A percentile compares a stretch with the other conserved stretches of the same genome.
phyloP scores from a whole-genome alignment of 2,329 filamentous ascomycete genomes.

The Diaporthe sp. region DNA sequence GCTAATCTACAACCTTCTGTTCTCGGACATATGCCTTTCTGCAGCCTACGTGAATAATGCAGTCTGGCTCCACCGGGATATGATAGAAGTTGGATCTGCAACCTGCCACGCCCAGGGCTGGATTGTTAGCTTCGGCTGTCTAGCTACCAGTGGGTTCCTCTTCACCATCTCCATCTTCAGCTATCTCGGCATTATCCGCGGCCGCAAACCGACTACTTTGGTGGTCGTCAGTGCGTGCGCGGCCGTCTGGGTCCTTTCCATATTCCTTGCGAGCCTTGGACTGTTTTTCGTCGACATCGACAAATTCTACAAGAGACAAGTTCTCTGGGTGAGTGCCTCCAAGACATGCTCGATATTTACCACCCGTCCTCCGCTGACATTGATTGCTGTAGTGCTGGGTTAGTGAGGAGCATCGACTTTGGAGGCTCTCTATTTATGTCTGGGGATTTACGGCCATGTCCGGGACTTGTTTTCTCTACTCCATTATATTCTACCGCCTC shows the following conservation, averaged over 20 bases:
- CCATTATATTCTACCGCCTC: slow-evolving; percentile 52
- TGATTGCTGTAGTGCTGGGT: slow-evolving; percentile 60
- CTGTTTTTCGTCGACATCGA: slow-evolving; percentile 54
- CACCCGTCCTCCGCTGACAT: background rate
- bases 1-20: slow-evolving; percentile 75
- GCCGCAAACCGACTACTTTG: slow-evolving; percentile 61
- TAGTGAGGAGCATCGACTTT: slow-evolving; percentile 60
- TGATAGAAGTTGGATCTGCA: slow-evolving; percentile 62
- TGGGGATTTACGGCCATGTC: slow-evolving; percentile 66
- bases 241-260: slow-evolving; percentile 68
- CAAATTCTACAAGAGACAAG: slow-evolving; percentile 22
- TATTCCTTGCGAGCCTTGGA: slow-evolving; percentile 65
- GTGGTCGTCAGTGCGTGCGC: slow-evolving; percentile 61
- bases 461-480: slow-evolving; percentile 52
- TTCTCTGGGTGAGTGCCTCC: slow-evolving; percentile 25
- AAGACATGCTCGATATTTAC: background rate
- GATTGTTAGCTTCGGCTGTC: slow-evolving; percentile 73
- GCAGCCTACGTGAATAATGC: slow-evolving; percentile 72
- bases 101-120: slow-evolving; percentile 75
- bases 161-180: slow-evolving; percentile 74
- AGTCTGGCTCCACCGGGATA: slow-evolving; percentile 65
- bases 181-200: slow-evolving; percentile 69
- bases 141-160: slow-evolving; percentile 75
- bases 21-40: slow-evolving; percentile 75
- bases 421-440: slow-evolving; percentile 70